Conservation (phyloP, 805 yeast species). For the Millerago galiae region DNA sequence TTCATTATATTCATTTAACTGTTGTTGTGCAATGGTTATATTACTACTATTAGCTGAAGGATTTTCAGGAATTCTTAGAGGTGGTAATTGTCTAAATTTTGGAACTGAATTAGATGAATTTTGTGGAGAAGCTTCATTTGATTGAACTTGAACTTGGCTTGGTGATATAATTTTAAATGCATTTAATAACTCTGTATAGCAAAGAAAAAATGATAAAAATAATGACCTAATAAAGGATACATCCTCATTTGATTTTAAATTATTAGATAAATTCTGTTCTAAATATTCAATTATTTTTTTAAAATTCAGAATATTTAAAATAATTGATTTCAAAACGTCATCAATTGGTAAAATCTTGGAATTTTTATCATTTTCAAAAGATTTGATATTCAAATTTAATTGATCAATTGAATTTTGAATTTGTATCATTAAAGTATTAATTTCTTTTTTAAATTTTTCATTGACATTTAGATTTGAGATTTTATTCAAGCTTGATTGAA, state of each 20-base stretch:
- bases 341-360: constrained; percentile 21
- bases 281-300: constrained; percentile 43
- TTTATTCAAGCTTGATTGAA: constrained; percentile 52
- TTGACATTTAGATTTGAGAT: constrained; percentile 54
- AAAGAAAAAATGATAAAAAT: constrained; percentile 52
- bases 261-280: constrained; percentile 39
- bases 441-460: constrained; percentile 45
- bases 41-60: not conserved
- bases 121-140: not conserved
- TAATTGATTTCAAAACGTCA: constrained; percentile 31
- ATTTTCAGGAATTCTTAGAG: constrained; percentile 20
- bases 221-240: constrained; percentile 60
- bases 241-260: constrained; percentile 49
- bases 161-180: constrained; percentile 44
- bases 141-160: constrained; percentile 6
- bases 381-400: constrained; percentile 50
- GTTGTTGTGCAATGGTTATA: constrained; percentile 18
- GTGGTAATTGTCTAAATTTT: constrained; percentile 17
- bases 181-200: constrained; percentile 61
- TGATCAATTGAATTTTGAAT: constrained; percentile 51
- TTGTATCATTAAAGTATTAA: constrained; percentile 40
- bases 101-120: constrained; percentile 6
- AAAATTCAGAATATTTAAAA: constrained; percentile 39
- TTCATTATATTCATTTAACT: constrained; percentile 34
- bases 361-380: constrained; percentile 30